Base-by-base conservation (phyloP, 192 early-diverging fungal species). In the Fimicolochytrium jonesii region DNA sequence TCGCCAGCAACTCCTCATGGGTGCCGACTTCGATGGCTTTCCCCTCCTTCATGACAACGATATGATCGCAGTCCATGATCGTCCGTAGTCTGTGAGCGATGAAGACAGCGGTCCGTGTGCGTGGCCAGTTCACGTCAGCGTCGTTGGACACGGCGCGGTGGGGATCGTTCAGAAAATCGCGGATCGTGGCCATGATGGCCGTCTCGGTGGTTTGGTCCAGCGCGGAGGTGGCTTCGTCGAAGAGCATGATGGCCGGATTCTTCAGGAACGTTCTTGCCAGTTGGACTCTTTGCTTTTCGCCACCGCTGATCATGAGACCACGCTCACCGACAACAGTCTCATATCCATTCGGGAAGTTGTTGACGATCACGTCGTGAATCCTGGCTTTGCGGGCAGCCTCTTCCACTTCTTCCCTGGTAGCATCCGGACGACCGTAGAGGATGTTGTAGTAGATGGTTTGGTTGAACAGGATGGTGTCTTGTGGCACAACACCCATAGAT, bases 381-480 rank as follows among this genome's bases (percentile, higher is more conserved):
- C 85, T 76, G 1, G 94, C 94, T 43, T 71, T 77, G 34, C 83
- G 73, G 0, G 91, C 89, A 2, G 93, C 92, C 20, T 75, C 72
- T 17, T 76, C 68, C 7, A 94, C 84, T 18, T 98, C 87, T 26
- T 77, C 79, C 15, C 59, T 51, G 5, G 44, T 48, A 11, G 72
- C 70, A 25, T 56, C 67, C 20, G 87, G 77, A 18, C 85, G 77
- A 13, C 94, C 97, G 64, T 99, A 99, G 18, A 76, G 64, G 51
- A 99, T 95, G 60, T 99, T 99, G 69, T 96, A 85, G 64, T 79
- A 85, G 35, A 99, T 87, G 0, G 87, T 88, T 25, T 92, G 84
- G 62, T 98, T 98, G 83, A 99, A 99, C 43, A 99, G 71, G 6
- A 88, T 86, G 15, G 91, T 93, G 67, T 97, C 94, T 69, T 94